Evolutionary conservation across 805 yeast genomes (phyloP).

Genomic region (Komagataella kurtzmanii): DNA sequence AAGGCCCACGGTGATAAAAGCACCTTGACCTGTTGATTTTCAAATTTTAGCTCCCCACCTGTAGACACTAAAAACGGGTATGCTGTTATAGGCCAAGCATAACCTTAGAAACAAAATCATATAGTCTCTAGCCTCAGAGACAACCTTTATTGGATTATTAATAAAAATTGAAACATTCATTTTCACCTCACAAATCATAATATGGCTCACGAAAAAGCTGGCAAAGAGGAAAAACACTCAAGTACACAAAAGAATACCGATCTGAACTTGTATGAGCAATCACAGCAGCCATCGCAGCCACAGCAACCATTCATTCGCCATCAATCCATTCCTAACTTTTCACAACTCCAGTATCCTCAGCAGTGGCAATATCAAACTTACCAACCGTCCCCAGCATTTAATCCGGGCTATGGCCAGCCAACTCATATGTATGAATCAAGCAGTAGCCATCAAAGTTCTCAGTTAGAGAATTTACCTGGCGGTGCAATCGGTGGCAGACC

Average conservation of each 20-base stretch:
- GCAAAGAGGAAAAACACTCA: neutral
- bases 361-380: neutral
- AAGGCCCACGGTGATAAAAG: neutral
- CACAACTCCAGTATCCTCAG: neutral
- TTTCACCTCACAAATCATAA: neutral
- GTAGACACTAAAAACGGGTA: neutral
- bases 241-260: neutral
- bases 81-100: neutral
- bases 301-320: neutral
- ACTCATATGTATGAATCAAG: neutral
- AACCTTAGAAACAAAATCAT: neutral
- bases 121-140: neutral
- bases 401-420: neutral
- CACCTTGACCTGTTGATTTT: neutral
- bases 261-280: neutral
- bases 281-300: neutral
- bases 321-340: neutral
- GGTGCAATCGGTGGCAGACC: neutral
- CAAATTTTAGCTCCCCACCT: neutral
- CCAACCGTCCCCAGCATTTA: neutral
- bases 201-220: neutral
- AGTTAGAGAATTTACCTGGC: neutral
- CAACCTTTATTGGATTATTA: neutral
- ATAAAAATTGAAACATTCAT: neutral
- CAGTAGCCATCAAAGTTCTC: neutral